Evolutionary conservation across 805 yeast species (phyloP).

Genomic region (Candida xiaguanensis): DNA sequence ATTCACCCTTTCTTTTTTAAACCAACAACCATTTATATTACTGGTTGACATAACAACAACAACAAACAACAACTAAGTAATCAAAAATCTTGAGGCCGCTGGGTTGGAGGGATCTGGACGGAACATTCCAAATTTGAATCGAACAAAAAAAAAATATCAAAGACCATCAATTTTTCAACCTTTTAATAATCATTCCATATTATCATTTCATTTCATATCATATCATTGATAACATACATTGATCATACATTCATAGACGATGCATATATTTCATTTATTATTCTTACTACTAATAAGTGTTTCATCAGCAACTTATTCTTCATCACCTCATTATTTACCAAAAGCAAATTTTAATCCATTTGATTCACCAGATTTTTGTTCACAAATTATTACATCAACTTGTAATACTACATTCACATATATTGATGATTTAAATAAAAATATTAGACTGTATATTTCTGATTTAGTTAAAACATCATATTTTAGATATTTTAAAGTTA

Average conservation of each 20-base stretch:
- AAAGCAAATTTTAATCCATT: conserved; percentile 29
- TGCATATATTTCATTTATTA: conserved; percentile 2
- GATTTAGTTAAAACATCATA: conserved; percentile 69
- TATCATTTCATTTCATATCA: no score
- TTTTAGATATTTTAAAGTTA: conserved; percentile 83
- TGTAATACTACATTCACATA: conserved; percentile 45
- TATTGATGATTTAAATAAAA: conserved; percentile 34
- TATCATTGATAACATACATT: no score
- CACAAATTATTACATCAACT: conserved; percentile 41
- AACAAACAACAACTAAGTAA: no score
- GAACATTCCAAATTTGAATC: background rate
- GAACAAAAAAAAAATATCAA: background rate
- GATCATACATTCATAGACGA: background rate
- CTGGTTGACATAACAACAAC: no score
- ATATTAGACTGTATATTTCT: conserved; percentile 46
- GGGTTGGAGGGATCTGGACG: background rate
- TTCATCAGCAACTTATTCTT: background rate
- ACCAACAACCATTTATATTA: no score
- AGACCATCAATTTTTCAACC: background rate
- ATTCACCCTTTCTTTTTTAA: no score
- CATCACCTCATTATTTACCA: conserved; percentile 5
- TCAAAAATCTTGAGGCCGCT: background rate
- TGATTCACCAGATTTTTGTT: conserved; percentile 41
- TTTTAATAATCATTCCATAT: no score
- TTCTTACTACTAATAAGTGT: conserved; percentile 4